Conservation (phyloP, 2,329 filamentous ascomycete genomes). For the Arthrinium puccinioides region DNA sequence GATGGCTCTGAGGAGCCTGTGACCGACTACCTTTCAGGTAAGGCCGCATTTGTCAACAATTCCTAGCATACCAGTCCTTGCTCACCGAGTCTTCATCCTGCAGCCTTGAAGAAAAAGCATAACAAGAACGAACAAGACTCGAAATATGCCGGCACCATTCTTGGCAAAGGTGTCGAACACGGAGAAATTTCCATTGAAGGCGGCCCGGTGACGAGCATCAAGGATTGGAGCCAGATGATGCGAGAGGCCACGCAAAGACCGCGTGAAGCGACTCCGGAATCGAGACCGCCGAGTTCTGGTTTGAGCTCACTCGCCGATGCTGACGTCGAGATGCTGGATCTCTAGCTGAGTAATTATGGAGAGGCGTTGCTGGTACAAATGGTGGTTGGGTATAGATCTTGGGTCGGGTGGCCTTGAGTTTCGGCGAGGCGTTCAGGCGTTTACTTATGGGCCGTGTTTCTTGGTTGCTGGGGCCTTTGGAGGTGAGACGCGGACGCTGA, state of each 20-base stretch:
- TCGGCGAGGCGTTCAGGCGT: slow-evolving; percentile 2
- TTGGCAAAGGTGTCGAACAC: slow-evolving; percentile 67
- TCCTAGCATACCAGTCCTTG: not conserved
- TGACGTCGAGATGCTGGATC: slow-evolving; percentile 32
- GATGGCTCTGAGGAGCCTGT: slow-evolving; percentile 30
- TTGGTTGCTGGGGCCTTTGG: no score
- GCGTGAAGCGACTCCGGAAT: slow-evolving; percentile 22
- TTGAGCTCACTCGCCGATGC: slow-evolving; percentile 49
- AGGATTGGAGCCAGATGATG: slow-evolving; percentile 52
- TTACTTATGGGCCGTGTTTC: no score
- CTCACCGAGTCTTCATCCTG: slow-evolving; percentile 32
- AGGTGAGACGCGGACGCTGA: no score
- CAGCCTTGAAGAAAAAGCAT: slow-evolving; percentile 85
- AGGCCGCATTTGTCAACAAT: slow-evolving; percentile 12
- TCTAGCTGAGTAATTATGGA: slow-evolving; percentile 6
- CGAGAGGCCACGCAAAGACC: slow-evolving; percentile 21
- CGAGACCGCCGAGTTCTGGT: slow-evolving; percentile 44
- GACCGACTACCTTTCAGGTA: slow-evolving; percentile 64
- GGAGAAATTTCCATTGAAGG: slow-evolving; percentile 73
- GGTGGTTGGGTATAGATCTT: not conserved
- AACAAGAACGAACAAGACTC: slow-evolving; percentile 83
- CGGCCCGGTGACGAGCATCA: slow-evolving; percentile 58
- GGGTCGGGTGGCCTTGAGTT: not conserved
- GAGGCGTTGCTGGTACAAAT: not conserved
- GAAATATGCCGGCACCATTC: slow-evolving; percentile 75